phyloP scores from a whole-genome alignment of 805 yeast species.

The Starmerella potacharoeniae region DNA sequence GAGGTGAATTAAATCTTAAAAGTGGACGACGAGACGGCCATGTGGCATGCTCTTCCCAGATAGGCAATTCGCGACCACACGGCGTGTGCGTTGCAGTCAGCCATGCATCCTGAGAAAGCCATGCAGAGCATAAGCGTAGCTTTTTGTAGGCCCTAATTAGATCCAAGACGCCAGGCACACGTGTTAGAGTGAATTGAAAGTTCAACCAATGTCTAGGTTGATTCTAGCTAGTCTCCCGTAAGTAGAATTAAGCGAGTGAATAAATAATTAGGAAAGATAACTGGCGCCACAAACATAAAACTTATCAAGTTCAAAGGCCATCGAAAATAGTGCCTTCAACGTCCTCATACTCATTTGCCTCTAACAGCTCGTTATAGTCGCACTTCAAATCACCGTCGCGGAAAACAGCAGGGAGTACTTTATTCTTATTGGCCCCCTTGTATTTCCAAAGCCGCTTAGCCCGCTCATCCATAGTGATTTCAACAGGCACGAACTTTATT shows the following conservation, averaged over 20 bases:
- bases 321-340: slow-evolving; percentile 24
- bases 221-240: no score
- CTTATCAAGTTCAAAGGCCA: slow-evolving; percentile 11
- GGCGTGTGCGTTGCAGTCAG: not conserved
- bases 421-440: slow-evolving; percentile 43
- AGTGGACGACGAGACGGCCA: not conserved
- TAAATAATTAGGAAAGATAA: not conserved
- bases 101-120: not conserved
- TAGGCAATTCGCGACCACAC: not conserved
- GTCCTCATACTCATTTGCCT: slow-evolving; percentile 52
- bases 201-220: no score
- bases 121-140: not conserved
- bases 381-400: slow-evolving; percentile 74
- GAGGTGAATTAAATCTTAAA: not conserved
- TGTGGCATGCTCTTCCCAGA: not conserved
- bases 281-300: no score
- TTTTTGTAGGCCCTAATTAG: no score
- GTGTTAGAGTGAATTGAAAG: no score
- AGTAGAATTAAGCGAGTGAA: not conserved
- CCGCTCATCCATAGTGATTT: slow-evolving; percentile 71
- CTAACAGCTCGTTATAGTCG: slow-evolving; percentile 72
- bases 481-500: slow-evolving; percentile 53
- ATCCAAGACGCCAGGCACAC: no score
- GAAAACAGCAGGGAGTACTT: slow-evolving; percentile 68
- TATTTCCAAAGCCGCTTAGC: slow-evolving; percentile 76